These are phyloP conservation scores for Suillus tomentosus DNA, from an alignment of 768 basidiomycete genomes.

Conservation along the genomic window DNA sequence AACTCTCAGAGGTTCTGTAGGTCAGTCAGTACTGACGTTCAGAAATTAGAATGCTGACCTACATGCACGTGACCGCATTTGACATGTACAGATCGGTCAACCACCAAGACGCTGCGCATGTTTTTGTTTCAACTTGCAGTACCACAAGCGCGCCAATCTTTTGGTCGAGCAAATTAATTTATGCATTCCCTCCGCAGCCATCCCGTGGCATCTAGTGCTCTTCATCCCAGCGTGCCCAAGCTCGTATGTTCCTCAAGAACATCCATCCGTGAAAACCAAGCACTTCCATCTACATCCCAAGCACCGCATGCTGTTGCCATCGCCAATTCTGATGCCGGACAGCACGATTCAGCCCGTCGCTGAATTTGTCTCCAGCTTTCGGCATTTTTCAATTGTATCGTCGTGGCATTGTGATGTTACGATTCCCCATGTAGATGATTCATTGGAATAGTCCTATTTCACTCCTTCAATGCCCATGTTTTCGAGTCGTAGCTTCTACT, in stretches of 20 bases:
- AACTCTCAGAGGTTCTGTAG: not conserved
- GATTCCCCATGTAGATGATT: not conserved
- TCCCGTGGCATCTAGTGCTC: slow-evolving; percentile 22
- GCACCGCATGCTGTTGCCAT: not conserved
- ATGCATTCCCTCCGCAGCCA: not conserved
- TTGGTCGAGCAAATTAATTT: not conserved
- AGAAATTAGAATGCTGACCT: not conserved
- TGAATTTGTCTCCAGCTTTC: not conserved
- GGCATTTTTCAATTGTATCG: not conserved
- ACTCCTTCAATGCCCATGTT: not conserved
- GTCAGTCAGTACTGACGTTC: not conserved
- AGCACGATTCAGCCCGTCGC: not conserved
- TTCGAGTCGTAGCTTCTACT: not conserved
- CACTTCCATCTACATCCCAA: not conserved
- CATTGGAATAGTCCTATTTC: not conserved
- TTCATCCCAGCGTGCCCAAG: slow-evolving; percentile 36
- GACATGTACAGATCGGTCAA: not conserved
- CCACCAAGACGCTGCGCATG: not conserved
- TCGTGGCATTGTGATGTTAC: not conserved
- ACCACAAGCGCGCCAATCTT: not conserved
- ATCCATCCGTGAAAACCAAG: slow-evolving; percentile 38
- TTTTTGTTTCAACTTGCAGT: not conserved
- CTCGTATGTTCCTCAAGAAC: slow-evolving; percentile 41
- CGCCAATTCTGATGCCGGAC: not conserved
- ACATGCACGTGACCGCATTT: not conserved